Conservation (phyloP, 352 stramenopile genomes). For the Phytophthora ohioensis region DNA sequence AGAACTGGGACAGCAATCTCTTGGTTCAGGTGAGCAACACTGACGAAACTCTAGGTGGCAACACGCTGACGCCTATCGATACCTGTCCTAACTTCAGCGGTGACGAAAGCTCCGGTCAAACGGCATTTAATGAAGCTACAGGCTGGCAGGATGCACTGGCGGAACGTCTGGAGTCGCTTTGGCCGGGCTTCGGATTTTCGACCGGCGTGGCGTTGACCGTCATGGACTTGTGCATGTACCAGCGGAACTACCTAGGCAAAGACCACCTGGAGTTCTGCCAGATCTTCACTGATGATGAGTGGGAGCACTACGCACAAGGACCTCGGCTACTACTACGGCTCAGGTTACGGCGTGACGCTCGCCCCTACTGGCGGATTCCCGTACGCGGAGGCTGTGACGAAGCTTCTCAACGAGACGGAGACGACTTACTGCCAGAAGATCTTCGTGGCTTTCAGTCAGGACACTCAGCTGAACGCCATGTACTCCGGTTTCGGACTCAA, state of each 20-base stretch:
- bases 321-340: slow-evolving; percentile 66
- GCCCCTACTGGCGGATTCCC: slow-evolving; percentile 53
- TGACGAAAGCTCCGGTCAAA: slow-evolving; percentile 40
- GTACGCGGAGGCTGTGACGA: slow-evolving; percentile 52
- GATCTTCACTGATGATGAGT: slow-evolving; percentile 67
- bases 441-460: slow-evolving; percentile 61
- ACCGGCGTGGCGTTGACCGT: slow-evolving; percentile 46
- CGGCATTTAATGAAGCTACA: slow-evolving; percentile 35
- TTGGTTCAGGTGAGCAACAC: slow-evolving; percentile 50
- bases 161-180: slow-evolving; percentile 47
- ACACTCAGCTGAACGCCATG: slow-evolving; percentile 64
- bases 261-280: slow-evolving; percentile 49
- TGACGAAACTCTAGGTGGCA: slow-evolving; percentile 49
- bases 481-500: slow-evolving; percentile 55
- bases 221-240: slow-evolving; percentile 72
- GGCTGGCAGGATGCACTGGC: slow-evolving; percentile 37
- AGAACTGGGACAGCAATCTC: slow-evolving; percentile 32
- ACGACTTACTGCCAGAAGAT: slow-evolving; percentile 63
- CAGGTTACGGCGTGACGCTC: slow-evolving; percentile 53
- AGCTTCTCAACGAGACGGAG: slow-evolving; percentile 50
- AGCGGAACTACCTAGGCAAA: slow-evolving; percentile 59
- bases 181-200: slow-evolving; percentile 49
- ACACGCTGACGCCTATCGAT: slow-evolving; percentile 65
- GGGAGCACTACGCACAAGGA: slow-evolving; percentile 62
- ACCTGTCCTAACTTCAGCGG: slow-evolving; percentile 54